Base-by-base conservation (phyloP, 352 stramenopile species). In the Pythium guiyangense region DNA sequence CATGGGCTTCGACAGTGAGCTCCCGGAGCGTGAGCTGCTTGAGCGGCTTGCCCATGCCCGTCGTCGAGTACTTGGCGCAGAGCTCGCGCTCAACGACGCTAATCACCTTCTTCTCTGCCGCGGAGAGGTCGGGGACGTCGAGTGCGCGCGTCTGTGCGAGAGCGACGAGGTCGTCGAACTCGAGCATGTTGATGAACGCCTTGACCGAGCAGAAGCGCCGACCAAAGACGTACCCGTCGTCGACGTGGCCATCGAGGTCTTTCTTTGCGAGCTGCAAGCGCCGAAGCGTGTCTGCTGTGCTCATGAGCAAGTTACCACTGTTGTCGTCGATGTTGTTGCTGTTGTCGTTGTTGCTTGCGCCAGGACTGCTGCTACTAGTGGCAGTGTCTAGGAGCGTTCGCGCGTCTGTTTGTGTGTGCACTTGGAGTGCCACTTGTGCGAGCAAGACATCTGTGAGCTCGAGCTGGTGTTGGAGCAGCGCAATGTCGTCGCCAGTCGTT, bases 141-240 rank as follows among this genome's bases (percentile, higher is more conserved):
- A 87, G 17, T 0, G 25, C 58, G 22, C 70, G 63, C 17, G 14
- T 14, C 4, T 73, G 35, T 1, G 77, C 72, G 35, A 73, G 47
- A 35, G 49, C 27, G 17, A 78, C 47, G 39, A 90, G 62, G 47
- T 88, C 73, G 4, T 74, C 60, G 27, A 64, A 62, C 44, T 69
- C 71, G 20, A 90, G 56, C 34, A 68, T 63, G 43, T 76, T 71
- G 31, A 90, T 63, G 50, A 72, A 90, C 48, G 71, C 61, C n/a
- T 77, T 57, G 14, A 86, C 58, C 10, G 73, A 72, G 40, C 84
- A 57, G 54, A 90, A 88, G 18, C 80, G 71, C 42, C 80, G 67
- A 0, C 80, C 80, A 48, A 90, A 90, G 25, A 62, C 77, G 59
- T 90, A 90, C 35, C 76, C 64, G 42, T 88, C 77, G 52, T 83